Evolutionary conservation across 306 rosid species (phyloP).

Genomic region (Castanopsis chinensis): DNA sequence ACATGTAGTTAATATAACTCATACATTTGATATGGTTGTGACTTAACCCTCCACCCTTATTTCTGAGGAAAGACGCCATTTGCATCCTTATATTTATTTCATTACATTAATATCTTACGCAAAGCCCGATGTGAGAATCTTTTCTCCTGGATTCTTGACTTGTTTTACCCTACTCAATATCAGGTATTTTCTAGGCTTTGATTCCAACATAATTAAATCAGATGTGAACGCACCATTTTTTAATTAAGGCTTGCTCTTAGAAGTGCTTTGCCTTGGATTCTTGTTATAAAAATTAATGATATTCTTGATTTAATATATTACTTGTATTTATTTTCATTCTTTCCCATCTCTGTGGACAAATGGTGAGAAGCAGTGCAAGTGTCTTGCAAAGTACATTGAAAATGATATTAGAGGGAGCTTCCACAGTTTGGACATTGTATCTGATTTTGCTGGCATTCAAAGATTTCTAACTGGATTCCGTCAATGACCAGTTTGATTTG

Average conservation of each 20-base stretch:
- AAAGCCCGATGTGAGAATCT: neutral
- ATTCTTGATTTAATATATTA: neutral
- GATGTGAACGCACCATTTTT: neutral
- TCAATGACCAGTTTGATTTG: slow-evolving; percentile 23
- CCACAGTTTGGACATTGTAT: slow-evolving; percentile 42
- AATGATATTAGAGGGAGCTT: slow-evolving; percentile 41
- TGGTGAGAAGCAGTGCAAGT: slow-evolving; percentile 74
- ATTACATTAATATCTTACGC: neutral
- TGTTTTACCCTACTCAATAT: too few species aligned
- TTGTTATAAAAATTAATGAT: neutral
- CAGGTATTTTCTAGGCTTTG: too few species aligned
- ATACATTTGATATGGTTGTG: too few species aligned
- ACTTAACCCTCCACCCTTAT: neutral
- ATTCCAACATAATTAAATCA: neutral
- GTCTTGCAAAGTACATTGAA: slow-evolving; percentile 63
- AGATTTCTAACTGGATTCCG: slow-evolving; percentile 80
- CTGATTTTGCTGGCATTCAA: slow-evolving; percentile 63
- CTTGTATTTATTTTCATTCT: slow-evolving; percentile 20
- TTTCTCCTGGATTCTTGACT: too few species aligned
- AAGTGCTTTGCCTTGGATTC: too few species aligned
- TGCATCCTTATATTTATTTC: neutral
- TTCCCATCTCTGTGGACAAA: slow-evolving; percentile 57
- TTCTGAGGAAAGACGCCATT: neutral
- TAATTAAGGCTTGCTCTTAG: too few species aligned
- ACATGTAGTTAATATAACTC: too few species aligned